Base-by-base conservation (phyloP, 441 rosid species). In the Dalechampia spathulata region DNA sequence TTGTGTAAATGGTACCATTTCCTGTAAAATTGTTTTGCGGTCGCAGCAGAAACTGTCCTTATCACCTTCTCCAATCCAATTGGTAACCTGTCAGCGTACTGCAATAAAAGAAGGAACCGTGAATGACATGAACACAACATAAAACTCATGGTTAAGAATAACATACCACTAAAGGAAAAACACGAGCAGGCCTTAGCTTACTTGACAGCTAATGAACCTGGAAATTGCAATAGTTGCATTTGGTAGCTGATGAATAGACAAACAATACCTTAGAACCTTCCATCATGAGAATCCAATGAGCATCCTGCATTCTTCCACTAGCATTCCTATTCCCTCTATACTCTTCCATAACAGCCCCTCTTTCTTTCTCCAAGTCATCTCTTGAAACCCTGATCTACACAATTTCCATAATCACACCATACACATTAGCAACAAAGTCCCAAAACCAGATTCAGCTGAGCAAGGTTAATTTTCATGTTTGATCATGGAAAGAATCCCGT, bases 271-370 rank as follows among this genome's bases (percentile, higher is more conserved):
- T 91, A 26, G 96, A 86, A 65, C 95, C 91, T 69, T 86, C 83
- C 93, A 86, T 82, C 85, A 88, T 72, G 71, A 91, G 58, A 64
- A 68, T 60, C 98, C 98, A 88, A 57, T 83, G 96, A 12, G 93
- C 76, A 68, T 91, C 98, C 71, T 79, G 85, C 90, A 86, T 86
- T 77, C 98, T 78, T 61, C 96, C 93, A 59, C 74, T 81, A 58
- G 98, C 98, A 72, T 86, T 83, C 52, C 98, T 71, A 46, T 70
- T 83, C 26, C 87, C 93, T 78, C 96, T 77, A 71, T 80, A 86
- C 75, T 88, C 98, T 71, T 88, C 98, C 84, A 91, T 65, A 66
- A 91, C 91, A 42, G 96, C 95, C 15, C 98, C 98, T 74, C 91
- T 81, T 72, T 91, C 98, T 70, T 88, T 86, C 34, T 88, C 85